Base-by-base conservation (phyloP, 2,329 filamentous ascomycete genomes). In the Orbilia blumenaviensis region DNA sequence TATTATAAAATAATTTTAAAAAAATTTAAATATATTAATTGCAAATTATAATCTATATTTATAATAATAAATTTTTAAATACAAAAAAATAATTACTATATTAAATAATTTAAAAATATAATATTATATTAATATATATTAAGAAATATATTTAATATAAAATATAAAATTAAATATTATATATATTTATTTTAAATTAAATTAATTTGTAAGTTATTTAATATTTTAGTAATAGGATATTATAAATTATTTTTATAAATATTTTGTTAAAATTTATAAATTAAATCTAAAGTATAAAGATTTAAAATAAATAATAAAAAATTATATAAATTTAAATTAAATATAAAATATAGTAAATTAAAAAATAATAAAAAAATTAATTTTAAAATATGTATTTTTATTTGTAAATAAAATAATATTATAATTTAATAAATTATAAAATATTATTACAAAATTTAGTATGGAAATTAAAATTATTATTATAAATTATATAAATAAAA, bases 201-300 rank as follows among this genome's bases (percentile, higher is more conserved):
- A 18, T 18, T 44, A 44, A 14, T 56, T 41, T 36, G 14, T 58
- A 34, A 38, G 41, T 44, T 58, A 42, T 29, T 60, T 41, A 46
- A n/a, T n/a, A n/a, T n/a, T n/a, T n/a, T n/a, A 41, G 44, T 58
- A 34, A 41, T 29, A 23, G 18, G 29, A 48, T 29, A 32, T 18
- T 50, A 52, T 25, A 32, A 29, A 27, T 52, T 38, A 16, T 18
- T 58, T 66, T 58, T 58, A 36, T 56, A 36, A 66, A 27, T 66
- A 32, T 32, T 54, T 48, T 7, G 32, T 29, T 16, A 61, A 32
- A 23, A 36, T 16, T 46, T 36, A 36, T 32, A 18, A 61, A 61
- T 3, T 32, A 32, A 32, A 32, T 32, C 10, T 32, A 61, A 23
- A 36, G 44, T 36, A 61, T 36, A n/a, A 64, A n/a, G n/a, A n/a